A percentile compares a stretch with the other conserved stretches of the same genome.
Evolutionary conservation across 1,284 basidiomycete genomes (phyloP).

Genomic region (Thecaphora thlaspeos): DNA sequence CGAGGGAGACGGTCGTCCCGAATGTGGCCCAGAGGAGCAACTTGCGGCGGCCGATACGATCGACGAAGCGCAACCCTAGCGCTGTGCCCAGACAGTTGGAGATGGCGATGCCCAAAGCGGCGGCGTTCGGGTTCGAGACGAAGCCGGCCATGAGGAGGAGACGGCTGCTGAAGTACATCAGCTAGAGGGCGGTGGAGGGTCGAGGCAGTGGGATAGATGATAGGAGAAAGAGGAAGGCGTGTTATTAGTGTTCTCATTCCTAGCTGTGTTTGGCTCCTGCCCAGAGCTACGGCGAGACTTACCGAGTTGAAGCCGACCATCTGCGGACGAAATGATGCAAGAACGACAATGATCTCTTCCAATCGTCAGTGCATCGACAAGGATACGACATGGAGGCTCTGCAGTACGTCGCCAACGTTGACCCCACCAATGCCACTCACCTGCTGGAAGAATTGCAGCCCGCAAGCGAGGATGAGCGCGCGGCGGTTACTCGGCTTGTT

Average conservation of each 20-base stretch:
- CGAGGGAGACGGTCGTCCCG: constrained; percentile 23
- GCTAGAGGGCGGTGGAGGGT: background rate
- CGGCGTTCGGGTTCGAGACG: constrained; percentile 40
- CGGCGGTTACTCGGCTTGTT: constrained; percentile 18
- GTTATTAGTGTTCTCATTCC: too few relatives aligned
- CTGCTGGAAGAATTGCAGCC: constrained; percentile 40
- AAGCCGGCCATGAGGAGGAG: constrained; percentile 48
- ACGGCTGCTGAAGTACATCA: constrained; percentile 39
- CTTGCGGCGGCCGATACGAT: constrained; percentile 37
- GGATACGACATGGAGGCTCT: too few relatives aligned
- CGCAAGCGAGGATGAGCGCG: constrained; percentile 41
- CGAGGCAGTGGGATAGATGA: background rate
- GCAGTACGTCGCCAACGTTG: too few relatives aligned
- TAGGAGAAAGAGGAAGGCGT: background rate
- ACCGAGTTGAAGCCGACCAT: constrained; percentile 16
- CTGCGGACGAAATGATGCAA: background rate
- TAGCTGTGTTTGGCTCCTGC: too few relatives aligned
- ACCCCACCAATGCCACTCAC: too few relatives aligned
- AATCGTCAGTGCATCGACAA: too few relatives aligned
- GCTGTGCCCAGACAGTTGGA: constrained; percentile 46
- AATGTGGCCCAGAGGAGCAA: constrained; percentile 43
- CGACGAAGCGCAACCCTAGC: constrained; percentile 40
- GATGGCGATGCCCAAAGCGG: constrained; percentile 39
- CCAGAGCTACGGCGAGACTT: too few relatives aligned
- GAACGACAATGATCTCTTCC: background rate